These are phyloP conservation scores for Eutypa lata DNA, from an alignment of 2,329 filamentous ascomycete species.

Conservation along the genomic window DNA sequence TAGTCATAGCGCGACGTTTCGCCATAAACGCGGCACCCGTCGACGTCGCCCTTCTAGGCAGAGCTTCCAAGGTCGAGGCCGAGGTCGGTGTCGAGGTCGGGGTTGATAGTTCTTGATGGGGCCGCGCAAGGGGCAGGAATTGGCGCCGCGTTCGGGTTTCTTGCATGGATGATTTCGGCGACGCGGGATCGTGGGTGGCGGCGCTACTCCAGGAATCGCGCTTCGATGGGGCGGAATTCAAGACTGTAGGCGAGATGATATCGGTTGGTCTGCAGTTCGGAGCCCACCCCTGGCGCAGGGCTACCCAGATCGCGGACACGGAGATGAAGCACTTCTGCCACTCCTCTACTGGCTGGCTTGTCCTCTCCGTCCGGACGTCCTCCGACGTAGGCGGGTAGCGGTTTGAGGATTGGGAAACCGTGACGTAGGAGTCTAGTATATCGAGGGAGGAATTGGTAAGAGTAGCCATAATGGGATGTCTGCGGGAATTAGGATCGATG, in stretches of 20 bases:
- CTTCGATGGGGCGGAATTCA: constrained; percentile 9
- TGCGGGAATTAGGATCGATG: constrained; percentile 64
- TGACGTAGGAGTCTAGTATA: constrained; percentile 65
- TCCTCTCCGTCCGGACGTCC: constrained; percentile 24
- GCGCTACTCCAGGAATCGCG: constrained; percentile 11
- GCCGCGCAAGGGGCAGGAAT: constrained; percentile 8
- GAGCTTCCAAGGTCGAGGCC: constrained; percentile 5
- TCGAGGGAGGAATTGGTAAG: constrained; percentile 63
- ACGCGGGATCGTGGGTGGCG: neutral
- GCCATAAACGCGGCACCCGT: constrained; percentile 46
- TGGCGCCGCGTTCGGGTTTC: constrained; percentile 11
- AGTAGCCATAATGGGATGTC: constrained; percentile 72
- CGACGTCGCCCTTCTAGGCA: constrained; percentile 41
- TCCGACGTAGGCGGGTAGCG: constrained; percentile 32
- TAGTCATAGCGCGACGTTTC: constrained; percentile 25
- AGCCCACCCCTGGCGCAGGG: constrained; percentile 42
- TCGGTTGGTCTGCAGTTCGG: constrained; percentile 32
- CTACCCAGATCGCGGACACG: constrained; percentile 50
- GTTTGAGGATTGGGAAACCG: constrained; percentile 48
- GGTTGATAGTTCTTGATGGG: constrained; percentile 15
- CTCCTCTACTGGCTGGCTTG: constrained; percentile 37
- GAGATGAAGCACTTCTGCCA: constrained; percentile 46
- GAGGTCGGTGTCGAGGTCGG: too few relatives aligned
- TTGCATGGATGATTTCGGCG: constrained; percentile 4
- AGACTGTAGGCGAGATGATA: constrained; percentile 12